Base-by-base conservation (phyloP, 2,329 filamentous ascomycete species). In the Calonectria hongkongensis region DNA sequence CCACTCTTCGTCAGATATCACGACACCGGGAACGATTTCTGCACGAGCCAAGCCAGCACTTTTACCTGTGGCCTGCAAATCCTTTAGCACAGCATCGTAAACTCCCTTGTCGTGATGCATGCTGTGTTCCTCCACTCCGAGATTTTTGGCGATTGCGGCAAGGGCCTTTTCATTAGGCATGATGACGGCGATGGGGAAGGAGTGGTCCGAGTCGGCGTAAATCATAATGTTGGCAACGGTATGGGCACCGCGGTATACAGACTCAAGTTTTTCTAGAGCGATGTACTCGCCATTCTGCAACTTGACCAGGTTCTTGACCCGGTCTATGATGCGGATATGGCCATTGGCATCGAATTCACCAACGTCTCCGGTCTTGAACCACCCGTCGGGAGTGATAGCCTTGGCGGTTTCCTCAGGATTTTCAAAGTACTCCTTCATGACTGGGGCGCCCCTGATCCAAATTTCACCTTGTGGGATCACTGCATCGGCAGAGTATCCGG, bases 231-330 rank as follows among this genome's bases (percentile, higher is more conserved):
- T 98, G 73, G 91, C 90, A 16, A 98, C 94, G 13, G 94, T 90
- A 10, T 91, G 89, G 8, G 90, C 91, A 43, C 94, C 92, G 71
- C 96, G 93, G 86, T 98, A 98, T 68, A 98, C 89, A 2, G 95
- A 94, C 86, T 98, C 96, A 68, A 98, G 91, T 88, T 96, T 98
- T 87, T 98, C 96, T 2, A 98, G 90, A n/a, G 96, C 96, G 83
- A 98, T 97, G 85, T 98, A 98, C 88, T 98, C 96, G 77, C 96
- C 96, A 72, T 95, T 95, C 74, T 94, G 90, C 70, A 97, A 95
- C 91, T 98, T 98, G 84, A 98, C 94, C 66, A 98, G 88, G 85
- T 98, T 98, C 92, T 98, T 98, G 91, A 98, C 95, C 75, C 96
- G 95, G 84, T 98, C 96, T 80, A 98, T 96, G 82, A 98, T 93